Conservation (phyloP, 2,329 filamentous ascomycete species). For the Hymenoscyphus repandus region DNA sequence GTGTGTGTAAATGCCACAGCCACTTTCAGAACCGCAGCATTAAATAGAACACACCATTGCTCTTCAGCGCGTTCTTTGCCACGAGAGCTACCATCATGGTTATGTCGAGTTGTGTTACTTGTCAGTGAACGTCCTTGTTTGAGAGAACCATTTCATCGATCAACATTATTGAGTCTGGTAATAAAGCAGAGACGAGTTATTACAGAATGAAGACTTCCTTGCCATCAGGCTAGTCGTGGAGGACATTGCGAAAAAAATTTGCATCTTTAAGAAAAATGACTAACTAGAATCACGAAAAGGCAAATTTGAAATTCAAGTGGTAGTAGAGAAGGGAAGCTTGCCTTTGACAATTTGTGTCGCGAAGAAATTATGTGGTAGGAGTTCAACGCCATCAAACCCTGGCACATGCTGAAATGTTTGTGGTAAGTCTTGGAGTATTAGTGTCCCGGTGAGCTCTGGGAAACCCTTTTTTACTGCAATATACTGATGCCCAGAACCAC, state of each 20-base stretch:
- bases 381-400: slow-evolving; percentile 28
- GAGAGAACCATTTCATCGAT: slow-evolving; percentile 44
- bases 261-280: slow-evolving; percentile 1
- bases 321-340: neutral
- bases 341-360: slow-evolving; percentile 25
- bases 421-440: slow-evolving; percentile 38
- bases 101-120: too few species aligned
- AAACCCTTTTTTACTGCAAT: slow-evolving; percentile 7
- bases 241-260: slow-evolving; percentile 32
- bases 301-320: too few species aligned
- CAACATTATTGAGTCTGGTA: slow-evolving; percentile 33
- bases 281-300: neutral
- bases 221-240: slow-evolving; percentile 37
- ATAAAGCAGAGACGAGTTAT: slow-evolving; percentile 32
- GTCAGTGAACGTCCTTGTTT: too few species aligned
- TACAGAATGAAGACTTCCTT: slow-evolving; percentile 15
- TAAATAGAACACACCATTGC: too few species aligned
- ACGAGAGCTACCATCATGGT: too few species aligned
- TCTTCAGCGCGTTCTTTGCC: too few species aligned
- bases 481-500: slow-evolving; percentile 36
- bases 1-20: too few species aligned
- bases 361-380: slow-evolving; percentile 28
- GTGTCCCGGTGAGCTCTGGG: slow-evolving; percentile 11
- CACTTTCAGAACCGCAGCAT: too few species aligned
- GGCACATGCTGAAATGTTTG: slow-evolving; percentile 19